Evolutionary conservation across 176 grass and related monocot genomes (phyloP).

Genomic region (Rhipidocladum racemiflorum): DNA sequence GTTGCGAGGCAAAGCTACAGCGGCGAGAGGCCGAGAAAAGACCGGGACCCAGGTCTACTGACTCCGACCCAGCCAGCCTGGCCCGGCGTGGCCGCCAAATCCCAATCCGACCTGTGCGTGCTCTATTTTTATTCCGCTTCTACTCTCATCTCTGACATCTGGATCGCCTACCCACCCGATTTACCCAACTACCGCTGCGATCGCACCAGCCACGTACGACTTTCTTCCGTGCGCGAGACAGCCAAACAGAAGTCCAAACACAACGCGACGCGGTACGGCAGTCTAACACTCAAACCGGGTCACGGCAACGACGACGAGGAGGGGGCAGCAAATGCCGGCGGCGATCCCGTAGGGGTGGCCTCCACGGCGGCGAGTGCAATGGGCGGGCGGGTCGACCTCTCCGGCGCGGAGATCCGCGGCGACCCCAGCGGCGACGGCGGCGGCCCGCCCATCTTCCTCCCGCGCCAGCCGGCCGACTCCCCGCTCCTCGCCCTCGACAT

Average conservation of each 20-base stretch:
- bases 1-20: too few species aligned
- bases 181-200: not conserved
- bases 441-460: conserved; percentile 78
- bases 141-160: too few species aligned
- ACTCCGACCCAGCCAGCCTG: too few species aligned
- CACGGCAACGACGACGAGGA: too few species aligned
- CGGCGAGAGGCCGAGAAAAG: too few species aligned
- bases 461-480: conserved; percentile 56
- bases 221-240: not conserved
- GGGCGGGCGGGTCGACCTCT: conserved; percentile 42
- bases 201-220: not conserved
- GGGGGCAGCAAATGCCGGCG: conserved; percentile 28
- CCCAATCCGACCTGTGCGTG: too few species aligned
- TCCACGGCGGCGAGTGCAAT: not conserved
- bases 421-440: not conserved
- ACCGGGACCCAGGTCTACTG: too few species aligned
- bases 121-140: too few species aligned
- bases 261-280: not conserved
- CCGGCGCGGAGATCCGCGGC: conserved; percentile 76
- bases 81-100: too few species aligned
- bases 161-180: too few species aligned
- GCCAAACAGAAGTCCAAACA: not conserved
- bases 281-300: not conserved
- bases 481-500: conserved; percentile 87
- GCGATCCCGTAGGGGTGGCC: not conserved